Evolutionary conservation across 2,329 filamentous ascomycete genomes (phyloP).

Genomic region (Corynespora cassiicola): DNA sequence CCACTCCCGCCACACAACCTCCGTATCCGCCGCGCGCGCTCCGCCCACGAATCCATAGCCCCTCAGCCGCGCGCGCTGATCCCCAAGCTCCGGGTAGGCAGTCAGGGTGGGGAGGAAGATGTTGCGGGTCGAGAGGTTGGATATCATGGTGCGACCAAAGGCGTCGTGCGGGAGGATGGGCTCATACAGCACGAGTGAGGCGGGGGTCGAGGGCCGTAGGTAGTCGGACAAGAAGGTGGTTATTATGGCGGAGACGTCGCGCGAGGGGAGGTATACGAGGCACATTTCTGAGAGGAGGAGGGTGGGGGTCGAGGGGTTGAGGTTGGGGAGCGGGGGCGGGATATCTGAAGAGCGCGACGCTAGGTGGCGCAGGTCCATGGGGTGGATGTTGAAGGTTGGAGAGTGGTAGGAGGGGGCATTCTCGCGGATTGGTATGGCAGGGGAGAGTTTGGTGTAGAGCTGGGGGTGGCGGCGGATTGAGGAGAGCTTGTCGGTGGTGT

Average conservation of each 20-base stretch:
- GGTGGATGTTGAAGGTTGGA: slow-evolving; percentile 60
- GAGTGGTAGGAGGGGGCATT: slow-evolving; percentile 53
- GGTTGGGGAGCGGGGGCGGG: slow-evolving; percentile 47
- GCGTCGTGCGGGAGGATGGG: slow-evolving; percentile 83
- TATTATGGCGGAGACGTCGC: slow-evolving; percentile 69
- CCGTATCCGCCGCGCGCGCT: slow-evolving; percentile 65
- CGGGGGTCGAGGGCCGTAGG: slow-evolving; percentile 52
- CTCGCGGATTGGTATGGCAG: slow-evolving; percentile 22
- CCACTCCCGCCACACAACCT: slow-evolving; percentile 81
- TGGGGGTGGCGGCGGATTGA: slow-evolving; percentile 43
- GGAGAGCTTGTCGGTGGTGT: slow-evolving; percentile 70
- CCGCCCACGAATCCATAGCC: slow-evolving; percentile 69
- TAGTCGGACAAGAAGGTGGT: slow-evolving; percentile 44
- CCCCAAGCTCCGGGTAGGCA: slow-evolving; percentile 69
- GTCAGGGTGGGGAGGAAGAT: slow-evolving; percentile 86
- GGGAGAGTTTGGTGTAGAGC: slow-evolving; percentile 36
- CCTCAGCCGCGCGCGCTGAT: slow-evolving; percentile 72
- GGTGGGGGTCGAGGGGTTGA: slow-evolving; percentile 70
- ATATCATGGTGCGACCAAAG: slow-evolving; percentile 91
- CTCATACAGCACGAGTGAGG: slow-evolving; percentile 82
- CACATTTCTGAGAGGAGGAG: slow-evolving; percentile 94
- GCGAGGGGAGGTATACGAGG: slow-evolving; percentile 80
- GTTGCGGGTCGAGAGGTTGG: slow-evolving; percentile 81
- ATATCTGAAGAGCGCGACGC: slow-evolving; percentile 27
- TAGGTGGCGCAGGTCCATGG: slow-evolving; percentile 73